Evolutionary conservation across 208 protist genomes (phyloP).

Genomic region (Trypanosoma congolense): DNA sequence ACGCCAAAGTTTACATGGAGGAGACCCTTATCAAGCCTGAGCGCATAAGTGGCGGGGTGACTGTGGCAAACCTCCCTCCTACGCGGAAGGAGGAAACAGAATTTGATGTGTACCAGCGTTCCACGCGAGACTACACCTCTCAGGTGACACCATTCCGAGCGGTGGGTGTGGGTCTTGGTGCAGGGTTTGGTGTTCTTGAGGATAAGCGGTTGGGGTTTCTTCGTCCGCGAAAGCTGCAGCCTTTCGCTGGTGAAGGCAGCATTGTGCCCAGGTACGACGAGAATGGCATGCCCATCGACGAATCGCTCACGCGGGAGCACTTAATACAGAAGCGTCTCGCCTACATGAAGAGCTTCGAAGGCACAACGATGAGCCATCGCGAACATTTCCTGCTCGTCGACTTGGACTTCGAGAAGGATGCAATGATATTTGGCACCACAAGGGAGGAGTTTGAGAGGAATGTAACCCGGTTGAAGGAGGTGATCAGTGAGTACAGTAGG

Average conservation of each 20-base stretch:
- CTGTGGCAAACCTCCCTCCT: conserved; percentile 61
- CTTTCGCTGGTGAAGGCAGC: conserved; percentile 36
- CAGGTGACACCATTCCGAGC: conserved; percentile 61
- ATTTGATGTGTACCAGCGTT: conserved; percentile 73
- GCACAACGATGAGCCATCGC: conserved; percentile 64
- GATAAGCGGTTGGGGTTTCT: conserved; percentile 84
- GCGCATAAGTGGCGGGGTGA: conserved; percentile 35
- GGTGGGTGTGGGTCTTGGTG: conserved; percentile 52
- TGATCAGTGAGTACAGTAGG: conserved; percentile 71
- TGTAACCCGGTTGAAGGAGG: conserved; percentile 70
- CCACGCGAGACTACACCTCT: conserved; percentile 76
- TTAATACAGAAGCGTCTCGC: conserved; percentile 58
- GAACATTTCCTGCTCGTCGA: conserved; percentile 88
- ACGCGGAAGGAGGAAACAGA: conserved; percentile 39
- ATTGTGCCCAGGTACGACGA: conserved; percentile 67
- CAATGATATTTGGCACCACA: conserved; percentile 73
- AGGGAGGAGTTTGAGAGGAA: conserved; percentile 82
- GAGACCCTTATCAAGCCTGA: conserved; percentile 37
- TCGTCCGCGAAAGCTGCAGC: conserved; percentile 63
- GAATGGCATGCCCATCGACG: conserved; percentile 69
- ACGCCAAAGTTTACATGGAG: conserved; percentile 59
- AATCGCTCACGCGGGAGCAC: conserved; percentile 52
- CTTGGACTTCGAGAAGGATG: conserved; percentile 84
- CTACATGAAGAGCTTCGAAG: conserved; percentile 81
- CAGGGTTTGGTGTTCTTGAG: conserved; percentile 70